A percentile compares a stretch with the other conserved stretches of the same genome.
Evolutionary conservation across 192 early-diverging fungal genomes (phyloP).

Genomic region (Geosiphon pyriformis): DNA sequence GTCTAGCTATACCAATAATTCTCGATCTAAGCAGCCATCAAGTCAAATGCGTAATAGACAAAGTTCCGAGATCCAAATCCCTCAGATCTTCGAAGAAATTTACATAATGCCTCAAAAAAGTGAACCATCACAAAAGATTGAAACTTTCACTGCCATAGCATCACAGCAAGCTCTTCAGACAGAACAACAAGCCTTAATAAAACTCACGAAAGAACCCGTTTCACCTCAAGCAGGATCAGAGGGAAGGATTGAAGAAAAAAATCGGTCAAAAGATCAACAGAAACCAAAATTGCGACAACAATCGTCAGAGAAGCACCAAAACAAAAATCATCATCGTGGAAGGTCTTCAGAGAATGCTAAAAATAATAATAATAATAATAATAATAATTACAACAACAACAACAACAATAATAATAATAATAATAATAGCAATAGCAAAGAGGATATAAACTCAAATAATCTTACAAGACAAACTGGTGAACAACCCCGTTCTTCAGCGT

Average conservation of each 20-base stretch:
- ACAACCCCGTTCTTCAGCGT: not conserved
- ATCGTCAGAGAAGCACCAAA: not conserved
- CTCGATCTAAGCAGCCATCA: not conserved
- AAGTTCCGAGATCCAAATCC: not conserved
- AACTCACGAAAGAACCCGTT: not conserved
- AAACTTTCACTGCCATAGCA: not conserved
- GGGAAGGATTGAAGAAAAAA: not conserved
- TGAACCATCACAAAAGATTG: not conserved
- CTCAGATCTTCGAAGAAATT: not conserved
- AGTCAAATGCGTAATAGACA: too few species aligned
- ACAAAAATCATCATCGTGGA: not conserved
- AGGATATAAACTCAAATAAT: not conserved
- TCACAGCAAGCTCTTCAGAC: not conserved
- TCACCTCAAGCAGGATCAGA: not conserved
- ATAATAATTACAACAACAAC: constrained; percentile 1
- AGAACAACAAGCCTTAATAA: not conserved
- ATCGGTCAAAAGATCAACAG: not conserved
- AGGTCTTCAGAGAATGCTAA: not conserved
- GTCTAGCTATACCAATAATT: not conserved
- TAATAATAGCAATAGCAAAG: not conserved
- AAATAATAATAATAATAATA: constrained; percentile 9
- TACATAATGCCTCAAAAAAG: not conserved
- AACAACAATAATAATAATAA: constrained; percentile 9
- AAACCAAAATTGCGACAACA: not conserved
- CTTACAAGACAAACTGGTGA: not conserved